These are phyloP conservation scores for Backusella parvicylindrica DNA, from an alignment of 192 early-diverging fungal species.

Conservation along the genomic window DNA sequence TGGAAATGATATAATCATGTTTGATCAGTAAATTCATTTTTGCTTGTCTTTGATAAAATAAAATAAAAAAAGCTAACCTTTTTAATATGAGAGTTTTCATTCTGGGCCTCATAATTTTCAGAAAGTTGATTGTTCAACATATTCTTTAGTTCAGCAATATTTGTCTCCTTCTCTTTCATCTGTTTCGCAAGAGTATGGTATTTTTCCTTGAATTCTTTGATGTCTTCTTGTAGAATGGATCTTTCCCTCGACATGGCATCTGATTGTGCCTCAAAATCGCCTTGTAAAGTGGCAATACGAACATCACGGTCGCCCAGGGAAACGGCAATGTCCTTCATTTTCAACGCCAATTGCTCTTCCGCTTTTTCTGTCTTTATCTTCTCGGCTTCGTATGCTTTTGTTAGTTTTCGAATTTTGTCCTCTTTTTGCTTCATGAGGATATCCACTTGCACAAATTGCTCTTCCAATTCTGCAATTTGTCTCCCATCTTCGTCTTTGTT, in stretches of 20 bases:
- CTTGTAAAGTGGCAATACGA: constrained; percentile 10
- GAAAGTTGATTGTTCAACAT: neutral
- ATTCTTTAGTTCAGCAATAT: neutral
- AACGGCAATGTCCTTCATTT: constrained; percentile 8
- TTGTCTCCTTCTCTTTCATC: neutral
- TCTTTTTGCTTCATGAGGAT: neutral
- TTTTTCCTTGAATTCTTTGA: constrained; percentile 10
- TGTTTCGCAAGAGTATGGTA: neutral
- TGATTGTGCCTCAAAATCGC: constrained; percentile 7
- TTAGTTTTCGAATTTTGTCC: neutral
- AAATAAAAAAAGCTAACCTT: too few species aligned
- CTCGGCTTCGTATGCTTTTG: neutral
- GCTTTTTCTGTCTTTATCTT: neutral
- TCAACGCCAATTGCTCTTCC: neutral
- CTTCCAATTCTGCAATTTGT: neutral
- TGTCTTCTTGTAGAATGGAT: constrained; percentile 6
- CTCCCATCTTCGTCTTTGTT: neutral
- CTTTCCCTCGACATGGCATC: constrained; percentile 20
- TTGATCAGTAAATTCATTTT: neutral
- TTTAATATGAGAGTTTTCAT: neutral
- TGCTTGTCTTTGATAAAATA: too few species aligned
- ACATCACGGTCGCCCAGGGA: constrained; percentile 19
- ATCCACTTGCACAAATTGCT: neutral
- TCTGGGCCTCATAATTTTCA: neutral
- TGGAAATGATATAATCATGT: neutral